phyloP scores from a whole-genome alignment of 2,329 filamentous ascomycete genomes.

The Nakataea oryzae region DNA sequence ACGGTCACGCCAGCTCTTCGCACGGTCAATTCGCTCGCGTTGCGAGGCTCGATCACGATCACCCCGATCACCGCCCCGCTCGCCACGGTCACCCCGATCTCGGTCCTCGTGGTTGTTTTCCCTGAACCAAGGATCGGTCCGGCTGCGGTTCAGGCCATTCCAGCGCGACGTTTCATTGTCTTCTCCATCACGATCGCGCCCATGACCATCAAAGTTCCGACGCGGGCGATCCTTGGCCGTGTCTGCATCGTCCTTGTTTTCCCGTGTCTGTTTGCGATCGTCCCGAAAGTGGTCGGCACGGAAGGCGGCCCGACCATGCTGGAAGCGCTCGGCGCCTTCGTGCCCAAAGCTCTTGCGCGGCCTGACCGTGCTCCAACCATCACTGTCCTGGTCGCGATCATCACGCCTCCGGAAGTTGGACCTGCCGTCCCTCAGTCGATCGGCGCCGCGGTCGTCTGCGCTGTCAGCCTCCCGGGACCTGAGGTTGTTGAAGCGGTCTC shows the following conservation, averaged over 20 bases:
- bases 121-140: constrained; percentile 62
- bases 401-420: constrained; percentile 40
- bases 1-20: constrained; percentile 52
- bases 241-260: constrained; percentile 29
- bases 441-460: constrained; percentile 28
- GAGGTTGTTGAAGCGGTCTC: constrained; percentile 53
- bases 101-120: constrained; percentile 2
- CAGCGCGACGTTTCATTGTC: constrained; percentile 45
- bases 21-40: constrained; percentile 46
- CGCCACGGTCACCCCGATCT: constrained; percentile 24
- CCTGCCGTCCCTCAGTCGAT: constrained; percentile 37
- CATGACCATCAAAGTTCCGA: constrained; percentile 15
- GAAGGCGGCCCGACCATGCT: constrained; percentile 41
- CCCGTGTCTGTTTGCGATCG: constrained; percentile 31
- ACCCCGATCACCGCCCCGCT: constrained; percentile 22
- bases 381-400: constrained; percentile 49
- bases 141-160: constrained; percentile 54
- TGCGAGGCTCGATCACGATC: constrained; percentile 21
- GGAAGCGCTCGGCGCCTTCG: constrained; percentile 62
- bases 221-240: constrained; percentile 19
- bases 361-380: constrained; percentile 67
- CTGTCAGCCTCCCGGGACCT: constrained; percentile 37
- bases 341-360: constrained; percentile 64
- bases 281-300: constrained; percentile 27
- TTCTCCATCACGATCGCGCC: constrained; percentile 39